Percentiles rank a stretch among this genome's conserved stretches.
phyloP scores from a whole-genome alignment of 192 early-diverging fungal species.

The Backusella mclennaniae region DNA sequence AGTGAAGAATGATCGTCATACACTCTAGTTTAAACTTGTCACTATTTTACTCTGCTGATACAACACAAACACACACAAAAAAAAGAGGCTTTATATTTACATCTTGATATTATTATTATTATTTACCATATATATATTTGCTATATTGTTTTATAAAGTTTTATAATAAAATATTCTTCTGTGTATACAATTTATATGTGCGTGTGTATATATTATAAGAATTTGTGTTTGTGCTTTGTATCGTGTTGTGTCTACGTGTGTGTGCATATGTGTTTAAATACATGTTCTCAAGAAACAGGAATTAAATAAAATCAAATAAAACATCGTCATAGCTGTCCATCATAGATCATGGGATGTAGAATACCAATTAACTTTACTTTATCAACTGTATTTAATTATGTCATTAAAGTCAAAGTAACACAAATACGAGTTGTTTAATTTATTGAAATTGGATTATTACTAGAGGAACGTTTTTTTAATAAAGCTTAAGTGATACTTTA shows the following conservation, averaged over 20 bases:
- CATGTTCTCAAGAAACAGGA: neutral
- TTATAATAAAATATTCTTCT: too few relatives aligned
- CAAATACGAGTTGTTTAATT: constrained; percentile 7
- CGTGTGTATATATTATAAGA: too few relatives aligned
- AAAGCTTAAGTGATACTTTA: neutral
- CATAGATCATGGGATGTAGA: neutral
- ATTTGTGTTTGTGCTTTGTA: neutral
- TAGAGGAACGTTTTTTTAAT: neutral
- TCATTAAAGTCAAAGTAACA: neutral
- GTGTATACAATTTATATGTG: too few relatives aligned
- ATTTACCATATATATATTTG: neutral
- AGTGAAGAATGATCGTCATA: constrained; percentile 2
- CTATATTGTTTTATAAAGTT: neutral
- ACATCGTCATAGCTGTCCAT: constrained; percentile 6
- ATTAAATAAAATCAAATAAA: constrained; percentile 6
- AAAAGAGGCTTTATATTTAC: constrained; percentile 1
- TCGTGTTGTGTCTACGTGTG: neutral
- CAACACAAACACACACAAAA: neutral
- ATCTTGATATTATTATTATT: neutral
- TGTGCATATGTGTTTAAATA: neutral
- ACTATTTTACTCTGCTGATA: constrained; percentile 2
- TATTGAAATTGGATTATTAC: neutral
- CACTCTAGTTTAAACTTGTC: neutral
- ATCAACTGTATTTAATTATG: neutral
- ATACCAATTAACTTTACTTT: neutral